Evolutionary conservation across 768 basidiomycete species (phyloP), one percentile per base, ranked within the genome.

Genomic region (Mycena haematopus): DNA sequence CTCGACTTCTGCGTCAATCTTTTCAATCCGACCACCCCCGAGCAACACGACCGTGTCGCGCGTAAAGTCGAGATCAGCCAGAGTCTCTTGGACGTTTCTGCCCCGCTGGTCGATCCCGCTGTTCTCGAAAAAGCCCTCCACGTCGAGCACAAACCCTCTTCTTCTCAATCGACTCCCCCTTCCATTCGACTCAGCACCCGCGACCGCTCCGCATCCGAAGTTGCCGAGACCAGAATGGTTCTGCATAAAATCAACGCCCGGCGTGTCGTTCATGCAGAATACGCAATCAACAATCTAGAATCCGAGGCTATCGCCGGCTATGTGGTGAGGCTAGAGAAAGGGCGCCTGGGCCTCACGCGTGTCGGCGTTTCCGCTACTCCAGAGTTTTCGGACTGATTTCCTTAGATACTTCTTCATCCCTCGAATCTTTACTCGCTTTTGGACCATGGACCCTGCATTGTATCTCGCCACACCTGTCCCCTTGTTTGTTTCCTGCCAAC

Each of bases 1-100:
- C 80, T 93, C 24, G 88, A 92, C 72, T 93, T 93, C 71, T 92
- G 90, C 70, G 82, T 86, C 51, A 84, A 87, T 65, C 80, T 91
- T 15, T 91, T 90, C 77, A 84, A 81, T 60, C 89, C 91, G 8
- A 88, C 86, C 2, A 80, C 84, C 10, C 87, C 86, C 11, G 88
- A 87, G 68, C 78, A 84, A 63, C 86, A 86, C 67, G 79, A 81
- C 53, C 77, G 76, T 10, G 72, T 84, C 35, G 73, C 71, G 15
- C 7, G 47, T 5, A 52, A 56, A 38, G 38, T 68, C 19, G 70
- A 69, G 35, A 63, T 78, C 14, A 66, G 71, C 11, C 74, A 78
- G 60, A 78, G 78, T 51, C 77, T 87, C n/a, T 68, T 88, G 52
- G 85, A 88, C 71, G 82, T 87, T 35, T 77, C 77, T 15, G 73